Evolutionary conservation across 495 filamentous ascomycete genomes (phyloP).

Genomic region (Aspergillus ellipticus): DNA sequence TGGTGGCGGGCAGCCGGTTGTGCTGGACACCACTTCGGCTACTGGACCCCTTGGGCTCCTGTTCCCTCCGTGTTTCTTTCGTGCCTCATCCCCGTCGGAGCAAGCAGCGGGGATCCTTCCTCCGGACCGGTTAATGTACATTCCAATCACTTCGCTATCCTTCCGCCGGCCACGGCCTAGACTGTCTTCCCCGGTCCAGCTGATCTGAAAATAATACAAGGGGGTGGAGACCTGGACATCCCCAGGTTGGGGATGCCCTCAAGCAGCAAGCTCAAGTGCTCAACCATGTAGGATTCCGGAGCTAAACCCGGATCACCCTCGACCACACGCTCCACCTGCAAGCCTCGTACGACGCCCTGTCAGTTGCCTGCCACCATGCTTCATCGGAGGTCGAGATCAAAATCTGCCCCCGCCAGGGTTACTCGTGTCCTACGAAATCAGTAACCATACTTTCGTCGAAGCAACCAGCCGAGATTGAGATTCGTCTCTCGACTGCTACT

Average conservation of each 20-base stretch:
- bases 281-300: background rate
- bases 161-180: constrained; percentile 16
- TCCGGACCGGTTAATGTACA: constrained; percentile 9
- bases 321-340: background rate
- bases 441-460: background rate
- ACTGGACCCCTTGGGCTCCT: constrained; percentile 1
- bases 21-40: background rate
- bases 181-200: constrained; percentile 14
- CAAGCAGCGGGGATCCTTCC: constrained; percentile 29
- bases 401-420: no score
- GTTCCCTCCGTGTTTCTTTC: constrained; percentile 40
- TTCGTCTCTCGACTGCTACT: no score
- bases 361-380: background rate
- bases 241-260: background rate
- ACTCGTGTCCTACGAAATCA: no score
- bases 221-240: background rate
- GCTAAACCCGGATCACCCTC: background rate
- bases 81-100: constrained; percentile 22
- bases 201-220: constrained; percentile 4
- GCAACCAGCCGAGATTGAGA: background rate
- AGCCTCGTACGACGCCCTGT: background rate
- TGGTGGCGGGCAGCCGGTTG: background rate
- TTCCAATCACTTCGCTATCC: constrained; percentile 27
- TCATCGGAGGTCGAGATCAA: no score
- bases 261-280: no score